Conservation (phyloP, 345 rosid species). For the Salix brachista region DNA sequence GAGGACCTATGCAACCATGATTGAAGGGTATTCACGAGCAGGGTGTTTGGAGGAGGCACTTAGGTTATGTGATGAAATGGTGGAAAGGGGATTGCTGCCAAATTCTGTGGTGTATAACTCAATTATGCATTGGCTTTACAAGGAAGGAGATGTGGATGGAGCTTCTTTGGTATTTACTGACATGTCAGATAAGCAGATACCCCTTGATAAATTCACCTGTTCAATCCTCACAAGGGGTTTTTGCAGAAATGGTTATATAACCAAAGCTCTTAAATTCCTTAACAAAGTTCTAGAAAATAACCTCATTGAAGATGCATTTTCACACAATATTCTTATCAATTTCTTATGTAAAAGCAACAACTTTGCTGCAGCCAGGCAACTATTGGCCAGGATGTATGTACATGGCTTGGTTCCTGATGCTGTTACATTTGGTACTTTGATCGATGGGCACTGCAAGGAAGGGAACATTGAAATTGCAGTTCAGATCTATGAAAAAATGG, state of each 20-base stretch:
- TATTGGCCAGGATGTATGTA: conserved; percentile 5
- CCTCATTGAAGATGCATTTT: conserved; percentile 7
- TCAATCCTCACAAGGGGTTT: conserved; percentile 48
- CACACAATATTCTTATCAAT: conserved; percentile 9
- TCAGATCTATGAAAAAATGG: conserved; percentile 39
- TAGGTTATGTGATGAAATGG: conserved; percentile 17
- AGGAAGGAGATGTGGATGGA: conserved; percentile 50
- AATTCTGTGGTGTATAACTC: conserved; percentile 13
- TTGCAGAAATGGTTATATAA: conserved; percentile 37
- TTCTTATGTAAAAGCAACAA: conserved; percentile 8
- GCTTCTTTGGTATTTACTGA: conserved; percentile 40
- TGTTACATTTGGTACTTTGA: conserved; percentile 14
- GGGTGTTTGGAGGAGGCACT: conserved; percentile 16
- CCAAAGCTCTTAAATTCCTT: conserved; percentile 11
- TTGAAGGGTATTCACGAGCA: conserved; percentile 14
- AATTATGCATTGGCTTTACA: conserved; percentile 17
- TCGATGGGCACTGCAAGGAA: conserved; percentile 8
- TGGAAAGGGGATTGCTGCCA: conserved; percentile 10
- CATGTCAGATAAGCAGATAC: conserved; percentile 42
- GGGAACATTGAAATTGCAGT: conserved; percentile 7
- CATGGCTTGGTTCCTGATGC: conserved; percentile 13
- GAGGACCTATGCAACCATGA: conserved; percentile 20
- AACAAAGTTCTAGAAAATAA: not conserved
- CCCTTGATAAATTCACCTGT: conserved; percentile 44
- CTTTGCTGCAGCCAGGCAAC: conserved; percentile 4